Evolutionary conservation across 2,329 filamentous ascomycete species (phyloP).

Genomic region (Diplodia corticola): DNA sequence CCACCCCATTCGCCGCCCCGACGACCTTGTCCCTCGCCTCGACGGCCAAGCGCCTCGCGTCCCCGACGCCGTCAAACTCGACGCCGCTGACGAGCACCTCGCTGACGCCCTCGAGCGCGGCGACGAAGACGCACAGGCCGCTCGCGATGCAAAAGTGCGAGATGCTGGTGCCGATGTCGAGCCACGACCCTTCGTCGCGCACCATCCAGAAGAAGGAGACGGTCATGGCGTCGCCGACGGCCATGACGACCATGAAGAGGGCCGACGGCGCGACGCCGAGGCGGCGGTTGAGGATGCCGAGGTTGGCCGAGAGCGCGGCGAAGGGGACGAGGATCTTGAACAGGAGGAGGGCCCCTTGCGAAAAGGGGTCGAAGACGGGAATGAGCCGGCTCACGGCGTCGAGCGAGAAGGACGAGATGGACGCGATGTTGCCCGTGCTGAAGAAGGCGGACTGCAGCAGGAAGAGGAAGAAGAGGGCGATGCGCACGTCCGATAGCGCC

Average conservation of each 20-base stretch:
- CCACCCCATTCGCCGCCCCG: neutral
- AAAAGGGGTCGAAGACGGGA: constrained; percentile 91
- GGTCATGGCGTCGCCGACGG: constrained; percentile 85
- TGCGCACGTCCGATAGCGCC: constrained; percentile 78
- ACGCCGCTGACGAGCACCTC: constrained; percentile 80
- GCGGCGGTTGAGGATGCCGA: constrained; percentile 86
- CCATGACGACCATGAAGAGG: constrained; percentile 89
- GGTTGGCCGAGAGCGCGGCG: constrained; percentile 83
- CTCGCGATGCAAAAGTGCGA: constrained; percentile 95
- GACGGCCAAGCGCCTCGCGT: neutral
- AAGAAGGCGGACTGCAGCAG: constrained; percentile 96
- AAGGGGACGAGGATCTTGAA: constrained; percentile 94
- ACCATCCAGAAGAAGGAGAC: constrained; percentile 98
- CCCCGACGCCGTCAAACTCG: constrained; percentile 55
- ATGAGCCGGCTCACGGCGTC: constrained; percentile 86
- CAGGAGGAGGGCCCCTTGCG: constrained; percentile 81
- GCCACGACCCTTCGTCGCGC: constrained; percentile 92
- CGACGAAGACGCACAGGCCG: constrained; percentile 85
- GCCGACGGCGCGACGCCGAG: constrained; percentile 83
- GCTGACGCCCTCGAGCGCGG: constrained; percentile 80
- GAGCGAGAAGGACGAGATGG: constrained; percentile 87
- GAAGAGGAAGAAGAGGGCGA: constrained; percentile 92
- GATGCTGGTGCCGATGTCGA: constrained; percentile 96
- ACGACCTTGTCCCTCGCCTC: neutral
- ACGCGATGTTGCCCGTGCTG: constrained; percentile 93